Conservation (phyloP, 257 asterid species). For the Capsicum chinense region DNA sequence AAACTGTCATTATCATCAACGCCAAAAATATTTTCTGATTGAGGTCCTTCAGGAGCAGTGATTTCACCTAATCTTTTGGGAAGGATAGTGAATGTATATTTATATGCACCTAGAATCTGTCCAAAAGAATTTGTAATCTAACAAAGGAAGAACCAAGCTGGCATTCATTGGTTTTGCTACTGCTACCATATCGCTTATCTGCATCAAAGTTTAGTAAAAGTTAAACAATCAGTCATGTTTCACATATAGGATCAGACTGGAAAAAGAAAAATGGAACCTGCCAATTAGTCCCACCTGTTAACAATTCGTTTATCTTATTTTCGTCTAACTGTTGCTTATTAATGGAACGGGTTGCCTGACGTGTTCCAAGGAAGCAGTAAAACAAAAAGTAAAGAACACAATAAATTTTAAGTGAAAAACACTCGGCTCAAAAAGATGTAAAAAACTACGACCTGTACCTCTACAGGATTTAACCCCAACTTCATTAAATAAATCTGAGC, state of each 20-base stretch:
- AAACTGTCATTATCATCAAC: constrained; percentile 39
- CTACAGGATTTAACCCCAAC: too few relatives aligned
- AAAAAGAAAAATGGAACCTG: background rate
- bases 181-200: constrained; percentile 58
- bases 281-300: background rate
- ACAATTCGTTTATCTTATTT: too few relatives aligned
- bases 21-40: constrained; percentile 34
- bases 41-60: constrained; percentile 31
- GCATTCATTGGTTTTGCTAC: constrained; percentile 49
- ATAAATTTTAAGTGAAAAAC: too few relatives aligned
- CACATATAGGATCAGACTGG: background rate
- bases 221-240: background rate
- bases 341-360: too few relatives aligned
- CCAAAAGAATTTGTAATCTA: constrained; percentile 54
- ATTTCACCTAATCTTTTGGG: background rate
- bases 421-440: too few relatives aligned
- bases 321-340: too few relatives aligned
- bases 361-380: too few relatives aligned
- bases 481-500: too few relatives aligned
- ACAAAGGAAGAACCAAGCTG: constrained; percentile 47
- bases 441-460: too few relatives aligned
- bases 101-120: constrained; percentile 47
- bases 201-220: constrained; percentile 7
- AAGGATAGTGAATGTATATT: background rate
- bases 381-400: too few relatives aligned